Evolutionary conservation across 2,329 filamentous ascomycete genomes (phyloP), one percentile per base, ranked within the genome.

Genomic region (Claviceps sp.): DNA sequence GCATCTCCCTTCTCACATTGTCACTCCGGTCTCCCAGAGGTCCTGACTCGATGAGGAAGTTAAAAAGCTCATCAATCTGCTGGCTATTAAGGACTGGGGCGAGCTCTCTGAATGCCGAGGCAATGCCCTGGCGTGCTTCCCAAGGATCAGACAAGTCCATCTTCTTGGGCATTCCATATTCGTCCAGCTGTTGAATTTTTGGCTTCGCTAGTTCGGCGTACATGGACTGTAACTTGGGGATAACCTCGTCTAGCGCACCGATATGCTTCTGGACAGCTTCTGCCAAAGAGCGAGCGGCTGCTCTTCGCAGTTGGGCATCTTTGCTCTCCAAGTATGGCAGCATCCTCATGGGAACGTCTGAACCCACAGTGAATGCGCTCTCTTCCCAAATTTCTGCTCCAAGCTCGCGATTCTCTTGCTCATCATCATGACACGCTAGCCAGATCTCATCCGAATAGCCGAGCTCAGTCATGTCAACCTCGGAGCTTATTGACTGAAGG

Each of bases 331-430:
- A 72, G 63, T 95, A 97, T 0, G 83, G 81, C 48, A 95, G 70
- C 62, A 90, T 83, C 59, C 76, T 78, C 53, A 74, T 65, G 7
- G 87, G 81, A 8, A 87, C 78, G 6, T 84, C 75, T 20, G 79
- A 71, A 1, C 79, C 77, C 13, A 91, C 70, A 54, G 84, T 71
- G 55, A 97, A 85, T 7, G 81, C 85, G 63, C 91, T 95, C 62
- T 96, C 93, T 62, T 95, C 89, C 93, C 93, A 98, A 38, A 98
- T 95, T 13, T 91, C 87, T 49, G 76, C 78, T 6, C 87, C 91
- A 50, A 95, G 74, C 46, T 89, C 87, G 8, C 77, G 78, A 60
- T 97, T 97, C 64, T 97, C 90, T 44, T 85, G 81, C 20, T 89
- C 81, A 59, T 95, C 88, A 58, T 98, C 93, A 61, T 98, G 90